Conservation (phyloP, 202 grass and related monocot species). For the Schoenoplectus triqueter region DNA sequence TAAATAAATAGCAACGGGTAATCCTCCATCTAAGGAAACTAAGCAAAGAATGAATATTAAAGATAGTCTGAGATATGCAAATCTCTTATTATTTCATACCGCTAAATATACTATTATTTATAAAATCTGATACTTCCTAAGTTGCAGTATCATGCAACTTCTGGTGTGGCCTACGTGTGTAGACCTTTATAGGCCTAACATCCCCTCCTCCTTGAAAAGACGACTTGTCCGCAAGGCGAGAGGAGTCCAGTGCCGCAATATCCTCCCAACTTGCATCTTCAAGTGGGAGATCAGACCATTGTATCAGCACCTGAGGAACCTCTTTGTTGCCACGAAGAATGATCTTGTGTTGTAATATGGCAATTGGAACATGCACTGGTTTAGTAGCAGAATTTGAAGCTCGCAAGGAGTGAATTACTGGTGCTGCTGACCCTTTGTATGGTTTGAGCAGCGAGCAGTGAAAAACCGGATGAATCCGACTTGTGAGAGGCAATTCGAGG, state of each 20-base stretch:
- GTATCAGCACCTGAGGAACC: background rate
- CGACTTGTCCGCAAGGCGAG: conserved; percentile 30
- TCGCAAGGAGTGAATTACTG: background rate
- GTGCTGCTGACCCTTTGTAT: background rate
- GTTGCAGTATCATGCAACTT: too few relatives aligned
- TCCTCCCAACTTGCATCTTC: conserved; percentile 26
- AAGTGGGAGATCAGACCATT: background rate
- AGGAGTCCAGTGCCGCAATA: background rate
- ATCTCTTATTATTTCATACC: too few relatives aligned
- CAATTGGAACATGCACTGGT: background rate
- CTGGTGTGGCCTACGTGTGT: background rate
- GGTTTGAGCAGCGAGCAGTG: background rate
- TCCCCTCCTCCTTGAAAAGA: conserved; percentile 21
- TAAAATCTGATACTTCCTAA: too few relatives aligned
- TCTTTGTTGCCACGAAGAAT: conserved; percentile 1
- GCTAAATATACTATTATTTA: too few relatives aligned
- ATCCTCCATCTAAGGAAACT: too few relatives aligned
- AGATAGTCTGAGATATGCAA: too few relatives aligned
- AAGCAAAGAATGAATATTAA: too few relatives aligned
- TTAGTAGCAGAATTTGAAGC: background rate
- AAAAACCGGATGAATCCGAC: conserved; percentile 1
- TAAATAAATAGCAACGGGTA: too few relatives aligned
- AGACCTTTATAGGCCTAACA: background rate
- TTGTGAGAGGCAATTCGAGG: background rate
- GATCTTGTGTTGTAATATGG: conserved; percentile 2